Base-by-base conservation (phyloP, 495 filamentous ascomycete species). In the Hyaloscypha hepaticicola region DNA sequence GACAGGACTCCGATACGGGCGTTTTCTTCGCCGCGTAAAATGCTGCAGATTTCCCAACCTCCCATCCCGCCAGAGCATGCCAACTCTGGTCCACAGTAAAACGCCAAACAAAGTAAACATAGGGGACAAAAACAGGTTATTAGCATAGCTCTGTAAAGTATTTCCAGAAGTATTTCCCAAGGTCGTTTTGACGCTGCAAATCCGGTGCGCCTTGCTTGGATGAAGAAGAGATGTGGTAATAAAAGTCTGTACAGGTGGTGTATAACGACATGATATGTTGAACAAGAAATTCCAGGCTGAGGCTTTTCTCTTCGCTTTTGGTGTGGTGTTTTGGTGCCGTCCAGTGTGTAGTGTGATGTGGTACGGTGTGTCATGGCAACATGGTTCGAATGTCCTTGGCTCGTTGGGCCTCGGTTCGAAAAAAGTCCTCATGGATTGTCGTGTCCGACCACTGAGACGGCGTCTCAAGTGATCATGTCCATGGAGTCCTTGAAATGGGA, bases 1-100 rank as follows among this genome's bases (percentile, higher is more conserved):
- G 49, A 53, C 27, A 41, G 14, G 34, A 67, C 65, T 67, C 65
- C 65, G 28, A 11, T 67, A 52, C 65, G 58, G 59, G 58, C 65
- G 55, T 41, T 45, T 25, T 56, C 26, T 58, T 21, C 65, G 65
- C 65, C 34, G 9, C 45, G 58, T 59, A 63, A 62, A 49, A 68
- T 67, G 65, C 61, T 65, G 38, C 33, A 55, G 27, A 64, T 28
- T 29, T 34, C 22, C 60, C 51, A 49, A 53, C 57, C 56, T 50
- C 49, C 57, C 48, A 33, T 49, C 51, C 58, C 55, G 19, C 53
- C 38, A 38, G 65, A 67, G 65, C 60, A 31, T 53, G 65, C 65
- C 65, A 59, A 45, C 65, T 66, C 65, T 14, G 53, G 26, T 9
- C 31, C n/a, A 41, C 12, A 51, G 24, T 26, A 16, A 45, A 60